phyloP scores from a whole-genome alignment of 345 rosid species.

The Murraya koenigii region DNA sequence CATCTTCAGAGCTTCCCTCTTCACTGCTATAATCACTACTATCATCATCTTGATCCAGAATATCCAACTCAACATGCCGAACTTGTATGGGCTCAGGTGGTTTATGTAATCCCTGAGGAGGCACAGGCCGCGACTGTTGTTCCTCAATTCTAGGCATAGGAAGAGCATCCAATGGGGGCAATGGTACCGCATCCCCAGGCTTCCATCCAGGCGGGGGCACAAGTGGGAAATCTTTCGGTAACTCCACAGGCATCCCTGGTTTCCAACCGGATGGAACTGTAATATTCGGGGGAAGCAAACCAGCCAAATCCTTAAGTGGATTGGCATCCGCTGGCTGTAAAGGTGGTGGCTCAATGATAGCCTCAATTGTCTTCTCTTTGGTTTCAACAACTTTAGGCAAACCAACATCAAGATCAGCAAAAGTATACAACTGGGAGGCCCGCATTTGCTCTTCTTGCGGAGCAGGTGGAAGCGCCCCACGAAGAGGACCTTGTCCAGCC shows the following conservation, averaged over 20 bases:
- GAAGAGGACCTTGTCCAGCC: conserved; percentile 84
- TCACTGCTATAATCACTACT: conserved; percentile 45
- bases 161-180: conserved; percentile 65
- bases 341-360: conserved; percentile 63
- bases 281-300: conserved; percentile 62
- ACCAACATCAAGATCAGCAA: conserved; percentile 89
- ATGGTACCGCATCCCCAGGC: conserved; percentile 79
- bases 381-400: conserved; percentile 56
- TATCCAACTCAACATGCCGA: conserved; percentile 81
- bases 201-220: conserved; percentile 91
- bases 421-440: conserved; percentile 75
- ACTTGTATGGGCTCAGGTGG: conserved; percentile 76
- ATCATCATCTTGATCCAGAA: conserved; percentile 28
- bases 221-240: conserved; percentile 61
- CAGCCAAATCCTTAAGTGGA: conserved; percentile 39
- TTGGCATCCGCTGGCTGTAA: conserved; percentile 33
- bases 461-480: conserved; percentile 93
- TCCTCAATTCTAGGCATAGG: conserved; percentile 47
- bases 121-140: conserved; percentile 44
- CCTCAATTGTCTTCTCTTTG: conserved; percentile 60
- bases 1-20: conserved; percentile 35
- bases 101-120: conserved; percentile 55
- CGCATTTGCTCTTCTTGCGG: conserved; percentile 99
- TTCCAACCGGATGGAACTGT: conserved; percentile 86
- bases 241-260: conserved; percentile 90